Evolutionary conservation across 2,329 filamentous ascomycete genomes (phyloP).

Genomic region (Trichoderma brevicompactum): DNA sequence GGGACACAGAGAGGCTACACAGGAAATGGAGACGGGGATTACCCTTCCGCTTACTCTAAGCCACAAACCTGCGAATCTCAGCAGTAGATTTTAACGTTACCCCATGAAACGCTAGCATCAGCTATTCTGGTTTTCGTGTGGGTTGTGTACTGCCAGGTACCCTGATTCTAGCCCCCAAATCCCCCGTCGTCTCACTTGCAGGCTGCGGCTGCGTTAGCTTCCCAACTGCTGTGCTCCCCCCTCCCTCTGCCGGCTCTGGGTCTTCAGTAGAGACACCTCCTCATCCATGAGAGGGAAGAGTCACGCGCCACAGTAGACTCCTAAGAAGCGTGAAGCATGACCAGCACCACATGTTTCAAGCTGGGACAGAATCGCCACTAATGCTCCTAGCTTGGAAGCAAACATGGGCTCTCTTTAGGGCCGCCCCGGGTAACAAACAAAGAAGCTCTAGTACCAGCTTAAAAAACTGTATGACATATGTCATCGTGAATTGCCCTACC

Average conservation of each 20-base stretch:
- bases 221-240: not conserved
- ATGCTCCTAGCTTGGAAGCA: not conserved
- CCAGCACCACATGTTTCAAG: not conserved
- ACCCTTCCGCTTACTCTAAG: not conserved
- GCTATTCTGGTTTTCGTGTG: not conserved
- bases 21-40: not conserved
- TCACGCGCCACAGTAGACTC: not conserved
- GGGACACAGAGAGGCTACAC: not conserved
- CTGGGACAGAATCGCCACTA: not conserved
- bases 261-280: too few relatives aligned
- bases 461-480: not conserved
- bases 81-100: not conserved
- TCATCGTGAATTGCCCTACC: constrained; percentile 7
- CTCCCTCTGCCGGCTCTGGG: not conserved
- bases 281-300: not conserved
- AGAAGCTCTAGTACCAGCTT: not conserved
- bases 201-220: not conserved
- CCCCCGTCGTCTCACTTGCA: constrained; percentile 1
- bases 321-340: not conserved
- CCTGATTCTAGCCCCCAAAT: constrained; percentile 12
- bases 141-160: not conserved
- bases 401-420: not conserved
- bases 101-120: constrained; percentile 15
- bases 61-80: constrained; percentile 3
- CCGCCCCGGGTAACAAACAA: not conserved